Evolutionary conservation across 2,329 filamentous ascomycete genomes (phyloP), one percentile per base, ranked within the genome.

Genomic region (Penicillium sp.): DNA sequence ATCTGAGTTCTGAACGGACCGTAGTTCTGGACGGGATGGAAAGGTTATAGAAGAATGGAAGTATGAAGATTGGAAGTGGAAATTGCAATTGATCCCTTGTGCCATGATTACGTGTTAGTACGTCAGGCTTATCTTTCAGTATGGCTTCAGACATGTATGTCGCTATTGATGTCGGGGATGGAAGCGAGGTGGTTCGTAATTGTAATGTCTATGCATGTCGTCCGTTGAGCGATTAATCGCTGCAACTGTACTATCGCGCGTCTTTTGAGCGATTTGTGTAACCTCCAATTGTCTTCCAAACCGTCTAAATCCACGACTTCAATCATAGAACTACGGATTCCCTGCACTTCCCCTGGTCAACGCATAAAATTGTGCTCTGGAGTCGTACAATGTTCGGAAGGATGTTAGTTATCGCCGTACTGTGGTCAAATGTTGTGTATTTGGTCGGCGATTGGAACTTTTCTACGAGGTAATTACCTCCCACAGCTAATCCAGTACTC

Each of bases 121-220:
- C 44, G 7, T 28, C 24, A n/a, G 24, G 15, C 22, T n/a, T 17
- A 28, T 47, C 44, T 10, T n/a, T 47, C 44, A 10, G 44, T 47
- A 28, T 28, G 44, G 26, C 13, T n/a, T n/a, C n/a, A 15, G 24
- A 17, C 6, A 26, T 47, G 24, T 19, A 22, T 24, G 19, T n/a
- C 12, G 15, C 24, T 28, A 13, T 28, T 26, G 15, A 47, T 17
- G 44, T 47, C 26, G 44, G 24, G 44, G 24, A 47, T 47, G 44
- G 44, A 47, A 47, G 24, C 22, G 44, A 47, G 44, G 15, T 28
- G 44, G 44, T 47, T 47, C 24, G 44, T 17, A 47, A 47, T 47
- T 7, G 8, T 44, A 22, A 5, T 47, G 10, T 28, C 13, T 47
- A 3, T n/a, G 42, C 44, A 47, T 8, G 8, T 26, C 13, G 22